phyloP scores from a whole-genome alignment of 345 rosid species.

The Brassica nigra region DNA sequence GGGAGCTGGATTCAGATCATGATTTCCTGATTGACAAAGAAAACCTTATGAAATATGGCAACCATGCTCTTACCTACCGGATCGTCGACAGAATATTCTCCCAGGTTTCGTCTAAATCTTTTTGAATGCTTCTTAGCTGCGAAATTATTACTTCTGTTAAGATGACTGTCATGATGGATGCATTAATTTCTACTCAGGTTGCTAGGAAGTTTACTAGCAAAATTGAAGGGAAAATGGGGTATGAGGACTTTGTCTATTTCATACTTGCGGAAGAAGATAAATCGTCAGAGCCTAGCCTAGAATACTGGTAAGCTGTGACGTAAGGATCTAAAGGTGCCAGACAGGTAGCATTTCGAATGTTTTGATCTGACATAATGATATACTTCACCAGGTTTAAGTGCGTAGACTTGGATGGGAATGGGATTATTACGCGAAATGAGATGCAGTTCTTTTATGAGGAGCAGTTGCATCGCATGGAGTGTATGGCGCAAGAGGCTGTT shows the following conservation, averaged over 20 bases:
- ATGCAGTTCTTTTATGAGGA: not conserved
- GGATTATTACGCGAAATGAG: not conserved
- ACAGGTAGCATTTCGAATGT: not conserved
- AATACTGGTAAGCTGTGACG: not conserved
- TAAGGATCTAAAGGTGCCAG: not conserved
- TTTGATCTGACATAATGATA: not conserved
- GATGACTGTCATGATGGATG: not conserved
- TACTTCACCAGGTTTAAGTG: not conserved
- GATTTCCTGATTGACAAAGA: not conserved
- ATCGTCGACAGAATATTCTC: not conserved
- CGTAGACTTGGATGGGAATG: not conserved
- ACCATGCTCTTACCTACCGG: not conserved
- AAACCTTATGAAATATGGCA: not conserved
- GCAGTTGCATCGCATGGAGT: not conserved
- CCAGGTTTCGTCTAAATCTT: not conserved
- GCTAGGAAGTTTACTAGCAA: not conserved
- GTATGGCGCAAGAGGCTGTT: not conserved
- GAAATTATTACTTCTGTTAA: too few relatives aligned
- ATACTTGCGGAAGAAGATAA: not conserved
- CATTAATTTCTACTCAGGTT: not conserved
- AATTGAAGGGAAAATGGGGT: not conserved
- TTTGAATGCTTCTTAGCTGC: not conserved
- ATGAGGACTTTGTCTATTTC: not conserved
- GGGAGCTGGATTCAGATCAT: not conserved
- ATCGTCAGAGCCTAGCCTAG: not conserved